phyloP scores from a whole-genome alignment of 306 rosid genomes.

The Acmispon strigosus region DNA sequence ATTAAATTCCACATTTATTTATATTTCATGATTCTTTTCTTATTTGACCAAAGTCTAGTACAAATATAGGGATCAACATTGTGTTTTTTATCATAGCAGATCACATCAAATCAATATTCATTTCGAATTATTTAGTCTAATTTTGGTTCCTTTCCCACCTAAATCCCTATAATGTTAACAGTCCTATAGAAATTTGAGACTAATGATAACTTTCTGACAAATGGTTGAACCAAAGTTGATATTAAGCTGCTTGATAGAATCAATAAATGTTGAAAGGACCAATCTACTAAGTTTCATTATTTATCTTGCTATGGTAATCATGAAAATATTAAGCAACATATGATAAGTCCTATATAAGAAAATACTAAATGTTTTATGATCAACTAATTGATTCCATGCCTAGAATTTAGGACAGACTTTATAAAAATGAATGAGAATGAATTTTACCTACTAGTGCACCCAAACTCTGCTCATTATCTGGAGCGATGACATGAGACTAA shows the following conservation, averaged over 20 bases:
- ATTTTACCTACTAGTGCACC: slow-evolving; percentile 9
- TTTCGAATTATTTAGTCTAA: not conserved
- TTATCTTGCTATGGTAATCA: not conserved
- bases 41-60: not conserved
- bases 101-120: not conserved
- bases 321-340: not conserved
- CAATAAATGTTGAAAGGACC: not conserved
- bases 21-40: not conserved
- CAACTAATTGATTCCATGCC: not conserved
- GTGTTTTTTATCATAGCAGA: not conserved
- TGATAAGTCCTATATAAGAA: not conserved
- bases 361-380: not conserved
- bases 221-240: not conserved
- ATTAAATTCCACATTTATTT: not conserved
- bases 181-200: not conserved
- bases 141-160: not conserved
- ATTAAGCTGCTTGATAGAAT: not conserved
- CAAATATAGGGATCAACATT: not conserved
- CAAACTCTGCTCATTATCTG: not conserved
- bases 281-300: not conserved
- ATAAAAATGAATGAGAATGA: not conserved
- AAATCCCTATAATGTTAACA: not conserved
- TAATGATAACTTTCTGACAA: not conserved
- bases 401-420: not conserved
- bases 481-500: not conserved